Conservation (phyloP, 139 green algal species). For the Chlamydomonas incerta region DNA sequence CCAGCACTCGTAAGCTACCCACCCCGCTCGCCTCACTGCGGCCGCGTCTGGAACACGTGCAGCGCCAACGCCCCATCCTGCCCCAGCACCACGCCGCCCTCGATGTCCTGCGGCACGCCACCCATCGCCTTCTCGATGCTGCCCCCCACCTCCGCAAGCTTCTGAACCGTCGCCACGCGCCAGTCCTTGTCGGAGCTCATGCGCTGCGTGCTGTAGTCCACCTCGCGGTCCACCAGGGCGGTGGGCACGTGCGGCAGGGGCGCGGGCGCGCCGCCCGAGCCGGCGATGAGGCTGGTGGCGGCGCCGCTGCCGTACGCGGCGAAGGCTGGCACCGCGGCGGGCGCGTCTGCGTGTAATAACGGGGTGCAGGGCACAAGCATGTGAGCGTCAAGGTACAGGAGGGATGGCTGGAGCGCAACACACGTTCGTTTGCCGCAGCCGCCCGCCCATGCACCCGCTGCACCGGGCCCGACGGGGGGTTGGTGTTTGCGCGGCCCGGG, state of each 20-base stretch:
- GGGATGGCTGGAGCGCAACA: too few relatives aligned
- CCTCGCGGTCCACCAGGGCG: constrained; percentile 54
- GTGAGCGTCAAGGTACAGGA: too few relatives aligned
- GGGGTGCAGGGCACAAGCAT: too few relatives aligned
- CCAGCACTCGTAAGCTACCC: too few relatives aligned
- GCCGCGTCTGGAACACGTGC: constrained; percentile 93
- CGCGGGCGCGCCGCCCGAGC: not conserved
- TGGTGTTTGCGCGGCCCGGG: too few relatives aligned
- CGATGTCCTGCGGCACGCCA: constrained; percentile 89
- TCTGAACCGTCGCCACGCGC: constrained; percentile 51
- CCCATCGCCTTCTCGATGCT: constrained; percentile 79
- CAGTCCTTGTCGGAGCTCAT: constrained; percentile 71
- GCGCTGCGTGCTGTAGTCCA: constrained; percentile 90
- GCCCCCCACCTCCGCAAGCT: constrained; percentile 43
- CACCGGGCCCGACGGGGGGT: not conserved
- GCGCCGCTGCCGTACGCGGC: constrained; percentile 31
- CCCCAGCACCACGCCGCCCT: constrained; percentile 86
- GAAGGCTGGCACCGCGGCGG: not conserved
- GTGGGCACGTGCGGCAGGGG: not conserved
- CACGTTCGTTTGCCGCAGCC: too few relatives aligned
- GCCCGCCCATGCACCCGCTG: not conserved
- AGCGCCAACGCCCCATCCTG: not conserved
- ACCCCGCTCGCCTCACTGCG: constrained; percentile 81
- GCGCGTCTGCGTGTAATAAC: constrained; percentile 11
- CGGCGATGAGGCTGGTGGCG: not conserved